A percentile compares a stretch with the other conserved stretches of the same genome.
Conservation (phyloP, 495 filamentous ascomycete genomes). For the Aspergillus bridgeri region DNA sequence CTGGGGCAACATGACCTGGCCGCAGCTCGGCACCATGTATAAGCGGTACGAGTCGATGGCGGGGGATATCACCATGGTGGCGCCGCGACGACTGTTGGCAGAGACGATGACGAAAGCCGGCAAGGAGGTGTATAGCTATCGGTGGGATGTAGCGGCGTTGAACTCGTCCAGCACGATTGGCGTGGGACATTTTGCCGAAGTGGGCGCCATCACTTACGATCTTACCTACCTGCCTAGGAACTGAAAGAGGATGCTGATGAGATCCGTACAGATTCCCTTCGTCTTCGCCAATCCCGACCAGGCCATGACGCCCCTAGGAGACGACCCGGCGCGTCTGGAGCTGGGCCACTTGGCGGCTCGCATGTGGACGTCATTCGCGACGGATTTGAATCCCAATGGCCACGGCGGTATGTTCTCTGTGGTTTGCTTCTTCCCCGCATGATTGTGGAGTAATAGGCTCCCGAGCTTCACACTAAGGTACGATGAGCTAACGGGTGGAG, state of each 20-base stretch:
- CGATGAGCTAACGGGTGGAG: neutral
- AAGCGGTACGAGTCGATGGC: constrained; percentile 52
- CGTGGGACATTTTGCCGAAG: constrained; percentile 38
- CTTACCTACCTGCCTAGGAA: neutral
- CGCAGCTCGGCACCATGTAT: constrained; percentile 43
- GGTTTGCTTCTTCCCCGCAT: neutral
- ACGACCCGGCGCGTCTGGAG: constrained; percentile 27
- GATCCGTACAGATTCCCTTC: constrained; percentile 30
- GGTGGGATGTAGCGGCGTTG: constrained; percentile 42
- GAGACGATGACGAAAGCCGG: constrained; percentile 41
- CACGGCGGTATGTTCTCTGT: constrained; percentile 24
- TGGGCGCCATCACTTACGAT: constrained; percentile 3
- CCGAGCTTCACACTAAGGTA: neutral
- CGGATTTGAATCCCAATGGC: constrained; percentile 48
- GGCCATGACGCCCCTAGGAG: constrained; percentile 28
- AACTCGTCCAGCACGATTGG: constrained; percentile 30
- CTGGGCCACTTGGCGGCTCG: constrained; percentile 43
- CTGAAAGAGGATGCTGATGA: too few relatives aligned
- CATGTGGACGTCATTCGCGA: constrained; percentile 54
- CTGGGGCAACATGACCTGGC: constrained; percentile 46
- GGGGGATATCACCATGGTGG: constrained; percentile 54
- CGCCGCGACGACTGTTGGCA: constrained; percentile 50
- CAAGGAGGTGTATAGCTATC: constrained; percentile 52
- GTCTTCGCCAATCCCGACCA: constrained; percentile 51
- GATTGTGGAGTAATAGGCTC: neutral